Percentiles rank a stretch among this genome's conserved stretches.
Evolutionary conservation across 805 yeast species (phyloP).

Genomic region (Yamadazyma phyllophila): DNA sequence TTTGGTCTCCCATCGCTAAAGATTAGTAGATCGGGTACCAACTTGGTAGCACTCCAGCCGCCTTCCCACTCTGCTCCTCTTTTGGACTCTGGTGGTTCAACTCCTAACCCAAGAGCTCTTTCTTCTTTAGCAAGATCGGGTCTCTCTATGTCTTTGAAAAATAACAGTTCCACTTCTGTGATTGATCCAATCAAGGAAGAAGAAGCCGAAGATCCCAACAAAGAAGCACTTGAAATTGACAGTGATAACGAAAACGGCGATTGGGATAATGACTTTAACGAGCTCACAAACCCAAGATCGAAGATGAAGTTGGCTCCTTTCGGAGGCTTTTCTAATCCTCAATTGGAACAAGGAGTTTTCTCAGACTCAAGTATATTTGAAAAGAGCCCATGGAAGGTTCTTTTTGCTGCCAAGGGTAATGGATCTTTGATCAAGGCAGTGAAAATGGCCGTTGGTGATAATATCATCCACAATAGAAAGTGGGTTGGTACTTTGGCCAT

Average conservation of each 20-base stretch:
- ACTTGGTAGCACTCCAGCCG: slow-evolving; percentile 17
- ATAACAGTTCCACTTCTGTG: slow-evolving; percentile 30
- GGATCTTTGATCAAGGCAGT: slow-evolving; percentile 88
- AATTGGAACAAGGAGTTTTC: slow-evolving; percentile 45
- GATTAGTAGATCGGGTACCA: slow-evolving; percentile 30
- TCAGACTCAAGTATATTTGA: slow-evolving; percentile 48
- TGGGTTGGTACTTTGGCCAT: slow-evolving; percentile 95
- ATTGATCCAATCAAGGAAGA: slow-evolving; percentile 23
- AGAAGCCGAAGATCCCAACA: slow-evolving; percentile 17
- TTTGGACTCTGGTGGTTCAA: not conserved
- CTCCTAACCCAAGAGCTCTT: slow-evolving; percentile 12
- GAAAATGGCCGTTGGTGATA: slow-evolving; percentile 46
- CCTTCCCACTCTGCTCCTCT: slow-evolving; percentile 4
- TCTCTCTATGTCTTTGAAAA: slow-evolving; percentile 18
- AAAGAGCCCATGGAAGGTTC: slow-evolving; percentile 71
- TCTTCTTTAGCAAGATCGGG: slow-evolving; percentile 15
- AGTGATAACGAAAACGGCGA: slow-evolving; percentile 19
- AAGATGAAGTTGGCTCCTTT: slow-evolving; percentile 51
- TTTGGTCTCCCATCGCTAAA: slow-evolving; percentile 36
- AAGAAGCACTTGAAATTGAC: slow-evolving; percentile 6
- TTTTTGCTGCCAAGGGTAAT: slow-evolving; percentile 71
- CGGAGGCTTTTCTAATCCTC: slow-evolving; percentile 73
- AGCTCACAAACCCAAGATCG: slow-evolving; percentile 25
- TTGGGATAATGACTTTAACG: slow-evolving; percentile 25
- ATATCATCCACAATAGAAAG: slow-evolving; percentile 34